Base-by-base conservation (phyloP, 2,329 filamentous ascomycete genomes). In the Truncatella angustata region DNA sequence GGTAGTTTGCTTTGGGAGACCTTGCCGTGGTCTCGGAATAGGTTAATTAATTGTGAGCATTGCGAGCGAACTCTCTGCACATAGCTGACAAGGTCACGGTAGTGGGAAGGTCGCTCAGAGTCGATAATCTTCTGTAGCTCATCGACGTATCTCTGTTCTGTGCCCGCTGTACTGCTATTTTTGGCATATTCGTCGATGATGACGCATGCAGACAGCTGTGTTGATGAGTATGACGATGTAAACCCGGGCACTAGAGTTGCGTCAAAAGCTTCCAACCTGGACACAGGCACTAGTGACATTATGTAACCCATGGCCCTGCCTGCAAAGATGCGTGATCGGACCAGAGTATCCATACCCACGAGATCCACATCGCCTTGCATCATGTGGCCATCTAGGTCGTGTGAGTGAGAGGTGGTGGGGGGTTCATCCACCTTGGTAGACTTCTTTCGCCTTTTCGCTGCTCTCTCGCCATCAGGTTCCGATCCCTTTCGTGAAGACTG, bases 331-430 rank as follows among this genome's bases (percentile, higher is more conserved):
- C 93, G 89, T 6, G 92, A 96, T 55, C 93, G 85, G 46, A 97
- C 84, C 69, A 99, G 83, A 5, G 86, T 86, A 54, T 99, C 94
- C 62, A 88, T 82, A 28, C 94, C 92, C 23, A 99, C 92, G 37
- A 99, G 78, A 65, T 99, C 95, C 43, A 97, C 87, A 63, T 99
- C 95, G 48, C 95, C 94, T 66, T 93, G 90, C 76, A 99, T 91
- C 87, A 99, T 97, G 60, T 96, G 92, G 9, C 92, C 94, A 67
- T 99, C 94, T 16, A 99, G 91, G 68, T 99, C 96, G 70, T 99
- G 94, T 1, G 88, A 83, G n/a, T 88, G 75, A n/a, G 75, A 81
- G 4, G 80, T 72, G 1, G 81, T 73, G 1, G 81, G 74, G 7
- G 80, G 71, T 24, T 92, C 87, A 50, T 94, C 90, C 18, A 82